Evolutionary conservation across 495 filamentous ascomycete species (phyloP).

Genomic region (Penicillium ochrochloron): DNA sequence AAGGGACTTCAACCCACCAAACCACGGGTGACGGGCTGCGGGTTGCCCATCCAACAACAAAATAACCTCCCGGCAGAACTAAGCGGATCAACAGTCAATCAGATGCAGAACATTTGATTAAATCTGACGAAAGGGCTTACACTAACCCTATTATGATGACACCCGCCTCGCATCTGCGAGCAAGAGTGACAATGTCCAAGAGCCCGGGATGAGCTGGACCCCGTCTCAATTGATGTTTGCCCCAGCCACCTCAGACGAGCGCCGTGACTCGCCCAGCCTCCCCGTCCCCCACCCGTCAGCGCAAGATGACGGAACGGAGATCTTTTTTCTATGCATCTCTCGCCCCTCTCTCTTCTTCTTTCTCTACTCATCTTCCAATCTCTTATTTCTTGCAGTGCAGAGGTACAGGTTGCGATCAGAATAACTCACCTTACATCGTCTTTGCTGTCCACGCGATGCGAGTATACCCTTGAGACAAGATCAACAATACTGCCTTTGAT

Average conservation of each 20-base stretch:
- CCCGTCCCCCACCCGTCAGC: slow-evolving; percentile 18
- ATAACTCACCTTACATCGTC: slow-evolving; percentile 11
- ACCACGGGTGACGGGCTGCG: slow-evolving; percentile 1
- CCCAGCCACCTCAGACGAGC: slow-evolving; percentile 28
- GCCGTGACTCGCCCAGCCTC: slow-evolving; percentile 36
- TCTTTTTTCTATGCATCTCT: slow-evolving; percentile 12
- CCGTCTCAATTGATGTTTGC: slow-evolving; percentile 9
- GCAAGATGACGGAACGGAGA: slow-evolving; percentile 25
- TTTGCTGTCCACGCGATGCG: slow-evolving; percentile 18
- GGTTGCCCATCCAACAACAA: slow-evolving; percentile 29
- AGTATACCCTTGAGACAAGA: slow-evolving; percentile 8
- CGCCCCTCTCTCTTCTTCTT: slow-evolving; percentile 14
- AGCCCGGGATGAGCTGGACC: background rate
- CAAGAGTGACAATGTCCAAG: background rate
- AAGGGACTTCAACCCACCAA: background rate
- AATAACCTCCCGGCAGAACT: background rate
- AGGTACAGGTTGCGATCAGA: slow-evolving; percentile 19
- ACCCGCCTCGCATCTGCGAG: background rate
- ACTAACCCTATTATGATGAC: slow-evolving; percentile 2
- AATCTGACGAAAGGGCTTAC: slow-evolving; percentile 11
- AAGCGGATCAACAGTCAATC: slow-evolving; percentile 17
- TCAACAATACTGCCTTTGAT: background rate
- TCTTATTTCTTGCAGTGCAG: slow-evolving; percentile 10
- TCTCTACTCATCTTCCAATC: background rate
- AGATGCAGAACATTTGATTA: slow-evolving; percentile 34